Base-by-base conservation (phyloP, 2,329 filamentous ascomycete genomes). In the Pyrenochaeta sp. region DNA sequence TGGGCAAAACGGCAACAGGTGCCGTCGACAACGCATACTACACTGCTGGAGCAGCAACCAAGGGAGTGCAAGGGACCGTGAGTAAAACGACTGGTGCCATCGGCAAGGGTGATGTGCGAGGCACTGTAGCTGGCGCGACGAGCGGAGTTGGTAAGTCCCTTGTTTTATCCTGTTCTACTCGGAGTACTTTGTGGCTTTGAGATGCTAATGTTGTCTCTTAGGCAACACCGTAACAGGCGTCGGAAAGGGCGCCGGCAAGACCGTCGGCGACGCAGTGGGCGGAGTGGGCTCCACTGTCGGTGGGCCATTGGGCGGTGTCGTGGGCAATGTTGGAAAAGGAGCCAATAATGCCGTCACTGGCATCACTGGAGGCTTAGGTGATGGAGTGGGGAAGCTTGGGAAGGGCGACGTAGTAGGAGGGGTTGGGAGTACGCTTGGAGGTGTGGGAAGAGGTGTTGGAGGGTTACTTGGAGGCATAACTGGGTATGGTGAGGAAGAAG, bases 391-490 rank as follows among this genome's bases (percentile, higher is more conserved):
- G 2, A 80, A 80, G 61, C 51, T 82, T 1, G 79, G 80, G 0
- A 78, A 77, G 46, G 80, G 80, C 0, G 78, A 82, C 65, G 66
- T 82, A 1, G 68, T 81, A 25, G 80, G 80, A 2, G 79, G 79
- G 2, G 61, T 82, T 6, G 76, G 78, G 6, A 78, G 74, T 12
- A 79, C 76, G 5, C 68, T 80, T 19, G 79, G 79, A 13, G 80
- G 80, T 25, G 79, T 81, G 0, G 67, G 70, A 1, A 72, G 67
- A 42, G 76, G 76, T 0, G 71, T 79, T 45, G 74, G 75, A 3
- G 77, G 77, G 0, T 58, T 79, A n/a, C 46, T 77, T 5, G 73
- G 72, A 2, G 75, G 75, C 4, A 62, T 78, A 0, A 69, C 68
- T 24, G 61, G 66, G 9, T 69, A 67, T 36, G 61, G 67, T 13